These are phyloP conservation scores for Pleurotus giganteus DNA, from an alignment of 768 basidiomycete genomes.

Conservation along the genomic window DNA sequence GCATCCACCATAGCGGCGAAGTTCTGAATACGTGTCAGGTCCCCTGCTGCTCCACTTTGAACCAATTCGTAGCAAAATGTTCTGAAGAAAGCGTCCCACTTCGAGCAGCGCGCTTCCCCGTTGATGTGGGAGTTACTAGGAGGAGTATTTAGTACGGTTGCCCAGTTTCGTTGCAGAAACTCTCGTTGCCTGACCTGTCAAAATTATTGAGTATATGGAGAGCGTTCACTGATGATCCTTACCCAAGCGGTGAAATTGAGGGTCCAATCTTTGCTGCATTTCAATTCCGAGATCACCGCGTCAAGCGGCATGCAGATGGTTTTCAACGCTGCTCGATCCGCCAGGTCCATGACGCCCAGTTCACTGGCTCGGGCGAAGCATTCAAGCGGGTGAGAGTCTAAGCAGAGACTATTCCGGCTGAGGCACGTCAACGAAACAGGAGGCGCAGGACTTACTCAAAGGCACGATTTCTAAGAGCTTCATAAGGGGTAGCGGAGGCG, in stretches of 20 bases:
- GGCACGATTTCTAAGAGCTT: background rate
- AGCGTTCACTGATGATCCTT: background rate
- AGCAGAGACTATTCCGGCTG: background rate
- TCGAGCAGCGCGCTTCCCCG: no score
- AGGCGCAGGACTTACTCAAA: background rate
- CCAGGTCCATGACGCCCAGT: background rate
- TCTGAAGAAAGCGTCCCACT: no score
- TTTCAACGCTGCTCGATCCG: background rate
- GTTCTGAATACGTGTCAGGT: no score
- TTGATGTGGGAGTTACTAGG: no score
- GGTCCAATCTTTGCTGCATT: background rate
- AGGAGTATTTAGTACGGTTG: background rate
- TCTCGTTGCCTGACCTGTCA: background rate
- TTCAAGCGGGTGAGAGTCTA: conserved; percentile 2
- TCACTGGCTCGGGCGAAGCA: background rate
- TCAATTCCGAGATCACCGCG: background rate
- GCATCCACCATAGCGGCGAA: no score
- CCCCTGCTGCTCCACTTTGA: no score
- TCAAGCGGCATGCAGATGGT: background rate
- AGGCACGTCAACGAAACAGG: background rate
- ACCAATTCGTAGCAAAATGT: no score
- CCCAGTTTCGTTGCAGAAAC: background rate
- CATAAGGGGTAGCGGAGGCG: background rate
- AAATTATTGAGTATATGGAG: background rate
- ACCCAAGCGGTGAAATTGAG: background rate